A percentile compares a stretch with the other conserved stretches of the same genome.
Evolutionary conservation across 2,329 filamentous ascomycete genomes (phyloP).

Genomic region (Paraphoma sp.): DNA sequence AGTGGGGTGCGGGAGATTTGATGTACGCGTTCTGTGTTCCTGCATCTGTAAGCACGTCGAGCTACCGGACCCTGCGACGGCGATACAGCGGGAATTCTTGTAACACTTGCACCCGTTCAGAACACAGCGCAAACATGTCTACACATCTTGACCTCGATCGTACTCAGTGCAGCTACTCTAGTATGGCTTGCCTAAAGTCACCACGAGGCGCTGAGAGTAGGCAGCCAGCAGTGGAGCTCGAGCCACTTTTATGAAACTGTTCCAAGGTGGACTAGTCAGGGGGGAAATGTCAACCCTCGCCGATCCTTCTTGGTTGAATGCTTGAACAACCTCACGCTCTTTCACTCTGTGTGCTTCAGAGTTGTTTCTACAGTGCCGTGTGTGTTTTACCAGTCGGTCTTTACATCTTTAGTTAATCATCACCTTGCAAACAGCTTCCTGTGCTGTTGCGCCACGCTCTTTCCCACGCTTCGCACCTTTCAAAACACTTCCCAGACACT

Average conservation of each 20-base stretch:
- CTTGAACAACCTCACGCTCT: constrained; percentile 32
- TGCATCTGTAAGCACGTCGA: background rate
- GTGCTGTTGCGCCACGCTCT: constrained; percentile 34
- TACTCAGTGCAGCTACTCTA: background rate
- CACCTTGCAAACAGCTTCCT: constrained; percentile 23
- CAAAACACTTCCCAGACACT: constrained; percentile 19
- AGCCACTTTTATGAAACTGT: constrained; percentile 26
- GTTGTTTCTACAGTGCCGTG: constrained; percentile 37
- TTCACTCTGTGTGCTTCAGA: constrained; percentile 43
- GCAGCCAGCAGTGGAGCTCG: constrained; percentile 5
- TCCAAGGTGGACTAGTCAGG: constrained; percentile 22
- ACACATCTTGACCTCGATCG: no score
- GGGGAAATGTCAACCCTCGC: constrained; percentile 25
- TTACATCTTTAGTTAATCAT: constrained; percentile 31
- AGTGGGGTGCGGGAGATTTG: constrained; percentile 23
- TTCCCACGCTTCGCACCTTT: constrained; percentile 18
- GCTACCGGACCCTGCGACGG: background rate
- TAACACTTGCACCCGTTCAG: no score
- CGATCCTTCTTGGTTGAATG: constrained; percentile 31
- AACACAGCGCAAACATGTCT: no score
- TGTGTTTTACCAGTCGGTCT: constrained; percentile 40
- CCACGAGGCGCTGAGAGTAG: background rate
- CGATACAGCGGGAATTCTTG: no score
- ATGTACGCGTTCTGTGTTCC: constrained; percentile 19
- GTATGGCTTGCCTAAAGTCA: background rate